These are phyloP conservation scores for Sporothrix pallida DNA, from an alignment of 2,329 filamentous ascomycete species.

Conservation along the genomic window DNA sequence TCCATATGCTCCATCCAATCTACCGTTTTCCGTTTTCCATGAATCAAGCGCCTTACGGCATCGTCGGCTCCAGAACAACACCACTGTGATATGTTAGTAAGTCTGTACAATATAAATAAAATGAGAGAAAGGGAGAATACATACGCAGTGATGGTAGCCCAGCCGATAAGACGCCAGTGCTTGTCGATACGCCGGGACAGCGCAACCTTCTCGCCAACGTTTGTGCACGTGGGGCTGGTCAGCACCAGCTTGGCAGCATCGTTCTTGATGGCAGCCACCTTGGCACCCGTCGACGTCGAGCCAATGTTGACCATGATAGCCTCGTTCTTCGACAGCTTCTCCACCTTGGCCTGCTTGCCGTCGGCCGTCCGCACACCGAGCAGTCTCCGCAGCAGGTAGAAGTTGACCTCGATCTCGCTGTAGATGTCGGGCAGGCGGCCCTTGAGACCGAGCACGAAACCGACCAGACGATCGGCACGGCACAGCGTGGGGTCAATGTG, in stretches of 20 bases:
- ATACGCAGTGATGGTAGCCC: slow-evolving; percentile 79
- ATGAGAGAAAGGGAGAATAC: slow-evolving; percentile 42
- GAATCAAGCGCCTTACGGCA: slow-evolving; percentile 29
- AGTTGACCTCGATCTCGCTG: slow-evolving; percentile 98
- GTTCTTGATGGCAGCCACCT: slow-evolving; percentile 95
- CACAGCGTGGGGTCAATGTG: slow-evolving; percentile 97
- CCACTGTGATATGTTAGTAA: slow-evolving; percentile 35
- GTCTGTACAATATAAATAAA: background rate
- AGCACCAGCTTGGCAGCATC: slow-evolving; percentile 95
- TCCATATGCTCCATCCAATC: background rate
- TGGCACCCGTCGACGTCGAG: slow-evolving; percentile 94
- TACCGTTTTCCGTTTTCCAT: background rate
- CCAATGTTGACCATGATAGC: slow-evolving; percentile 99
- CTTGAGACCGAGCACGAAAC: slow-evolving; percentile 94
- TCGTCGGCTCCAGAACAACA: slow-evolving; percentile 39
- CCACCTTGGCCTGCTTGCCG: slow-evolving; percentile 99
- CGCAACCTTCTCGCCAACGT: slow-evolving; percentile 97
- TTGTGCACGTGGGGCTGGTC: slow-evolving; percentile 93
- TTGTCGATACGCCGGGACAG: slow-evolving; percentile 97
- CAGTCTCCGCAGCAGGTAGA: slow-evolving; percentile 92
- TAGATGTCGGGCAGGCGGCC: slow-evolving; percentile 95
- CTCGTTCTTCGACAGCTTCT: slow-evolving; percentile 97
- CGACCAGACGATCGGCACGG: slow-evolving; percentile 97
- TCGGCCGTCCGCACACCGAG: slow-evolving; percentile 97
- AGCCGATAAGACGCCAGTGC: slow-evolving; percentile 95